Percentiles rank a stretch among this genome's conserved stretches.
Conservation (phyloP, 1,139 yeast genomes). For the Maudiozyma humilis region DNA sequence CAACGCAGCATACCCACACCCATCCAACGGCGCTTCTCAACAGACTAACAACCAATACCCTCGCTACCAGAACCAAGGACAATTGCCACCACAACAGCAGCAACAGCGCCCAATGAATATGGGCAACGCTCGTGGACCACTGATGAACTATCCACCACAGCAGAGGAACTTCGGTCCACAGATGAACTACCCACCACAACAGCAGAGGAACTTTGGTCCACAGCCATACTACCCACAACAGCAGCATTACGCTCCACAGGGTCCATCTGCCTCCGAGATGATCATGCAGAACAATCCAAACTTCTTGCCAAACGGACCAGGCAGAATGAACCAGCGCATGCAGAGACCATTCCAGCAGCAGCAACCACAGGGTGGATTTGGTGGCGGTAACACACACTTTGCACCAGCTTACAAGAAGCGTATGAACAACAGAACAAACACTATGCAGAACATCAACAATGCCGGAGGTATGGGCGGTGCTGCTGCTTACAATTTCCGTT, state of each 20-base stretch:
- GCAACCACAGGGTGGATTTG: not conserved
- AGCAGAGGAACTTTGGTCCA: not conserved
- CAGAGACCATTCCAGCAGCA: conserved; percentile 3
- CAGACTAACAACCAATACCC: conserved; percentile 26
- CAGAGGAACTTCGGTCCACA: conserved; percentile 2
- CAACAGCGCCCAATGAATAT: conserved; percentile 8
- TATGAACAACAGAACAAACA: conserved; percentile 17
- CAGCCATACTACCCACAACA: not conserved
- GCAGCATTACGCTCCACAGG: conserved; percentile 5
- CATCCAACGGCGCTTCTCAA: conserved; percentile 13
- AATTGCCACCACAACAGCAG: conserved; percentile 14
- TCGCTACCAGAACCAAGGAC: not conserved
- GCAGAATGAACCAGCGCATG: conserved; percentile 4
- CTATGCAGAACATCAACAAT: conserved; percentile 24
- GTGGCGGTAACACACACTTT: conserved; percentile 14
- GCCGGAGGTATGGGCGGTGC: conserved; percentile 11
- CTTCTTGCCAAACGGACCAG: conserved; percentile 29
- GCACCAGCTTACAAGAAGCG: conserved; percentile 35
- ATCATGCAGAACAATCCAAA: conserved; percentile 48
- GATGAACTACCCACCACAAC: not conserved
- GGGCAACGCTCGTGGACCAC: conserved; percentile 8
- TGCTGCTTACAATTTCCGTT: conserved; percentile 21
- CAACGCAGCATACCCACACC: conserved; percentile 20
- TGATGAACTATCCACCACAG: conserved; percentile 11
- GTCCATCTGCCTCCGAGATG: conserved; percentile 40